Base-by-base conservation (phyloP, 768 basidiomycete species). In the Crucibulum laeve region DNA sequence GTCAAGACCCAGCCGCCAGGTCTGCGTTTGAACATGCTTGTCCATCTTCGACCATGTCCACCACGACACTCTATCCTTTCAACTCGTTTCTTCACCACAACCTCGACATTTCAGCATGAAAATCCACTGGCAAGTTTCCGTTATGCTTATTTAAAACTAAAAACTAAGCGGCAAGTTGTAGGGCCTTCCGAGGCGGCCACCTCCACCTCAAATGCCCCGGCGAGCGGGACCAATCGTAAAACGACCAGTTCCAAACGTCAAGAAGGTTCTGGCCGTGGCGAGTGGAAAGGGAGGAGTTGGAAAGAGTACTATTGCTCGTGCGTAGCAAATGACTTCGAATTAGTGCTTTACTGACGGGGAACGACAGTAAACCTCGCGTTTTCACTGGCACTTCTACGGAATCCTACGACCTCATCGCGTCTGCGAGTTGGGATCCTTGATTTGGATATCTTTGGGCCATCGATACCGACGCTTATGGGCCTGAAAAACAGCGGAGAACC, bases 241-340 rank as follows among this genome's bases (percentile, higher is more conserved):
- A 59, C 64, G 79, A 25, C 55, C 67, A 0, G 79, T 89, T 39
- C 73, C 83, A 1, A 69, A 95, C 52, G 93, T 92, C 5, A 81
- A 83, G 52, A 82, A 82, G 48, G 81, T 94, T 13, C 57, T 97
- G 3, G 85, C 79, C 2, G 91, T 97, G 0, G 88, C 92, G 5
- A 91, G 88, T 50, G 94, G 92, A 4, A 97, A 97, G 58, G 95
- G 95, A 19, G 94, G 94, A 1, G 94, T 96, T 14, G 94, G 94
- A 14, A 98, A 96, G 65, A 92, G 90, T 48, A 97, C 92, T 0
- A 71, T 97, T 24, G 90, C 93, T 44, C 87, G 92, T 93, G 48
- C 28, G 75, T 10, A 40, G 18, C 15, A 22, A 40, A 13, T 24
- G 19, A 32, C 26, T 33, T 17, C 28, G 36, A 11, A 18, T 21